phyloP scores from a whole-genome alignment of 176 grass and related monocot species.

The Alopecurus myosuroides region DNA sequence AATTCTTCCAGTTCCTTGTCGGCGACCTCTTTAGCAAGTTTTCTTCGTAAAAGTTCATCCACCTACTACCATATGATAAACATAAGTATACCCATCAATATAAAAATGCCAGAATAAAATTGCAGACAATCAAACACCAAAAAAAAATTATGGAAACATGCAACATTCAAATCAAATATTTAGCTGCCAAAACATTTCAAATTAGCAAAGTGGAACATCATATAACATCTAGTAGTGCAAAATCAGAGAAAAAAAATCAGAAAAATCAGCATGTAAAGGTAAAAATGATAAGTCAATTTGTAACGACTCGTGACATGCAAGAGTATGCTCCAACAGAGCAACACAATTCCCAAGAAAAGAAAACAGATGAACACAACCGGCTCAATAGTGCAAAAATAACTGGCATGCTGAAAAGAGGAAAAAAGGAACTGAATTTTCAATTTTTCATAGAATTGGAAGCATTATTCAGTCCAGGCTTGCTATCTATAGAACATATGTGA shows the following conservation, averaged over 20 bases:
- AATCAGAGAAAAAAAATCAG: neutral
- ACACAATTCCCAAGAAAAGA: neutral
- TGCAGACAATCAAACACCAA: neutral
- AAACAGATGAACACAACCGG: neutral
- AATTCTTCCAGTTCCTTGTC: slow-evolving; percentile 94
- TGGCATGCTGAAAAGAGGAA: neutral
- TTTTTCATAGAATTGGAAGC: neutral
- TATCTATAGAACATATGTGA: neutral
- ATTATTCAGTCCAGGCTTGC: neutral
- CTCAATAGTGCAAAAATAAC: neutral
- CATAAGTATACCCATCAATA: slow-evolving; percentile 25
- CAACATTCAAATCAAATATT: neutral
- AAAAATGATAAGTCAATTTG: neutral
- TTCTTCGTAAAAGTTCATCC: slow-evolving; percentile 75
- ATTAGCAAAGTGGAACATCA: neutral
- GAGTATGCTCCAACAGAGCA: neutral
- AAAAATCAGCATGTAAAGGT: neutral
- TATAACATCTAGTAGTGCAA: neutral
- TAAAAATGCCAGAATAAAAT: neutral
- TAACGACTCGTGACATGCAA: neutral
- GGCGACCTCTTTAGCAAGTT: slow-evolving; percentile 62
- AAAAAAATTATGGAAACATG: neutral
- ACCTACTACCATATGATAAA: slow-evolving; percentile 73
- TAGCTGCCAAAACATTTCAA: neutral
- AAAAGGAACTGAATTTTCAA: neutral